A percentile compares a stretch with the other conserved stretches of the same genome.
Conservation (phyloP, 768 basidiomycete species). For the Lactarius hengduanensis region DNA sequence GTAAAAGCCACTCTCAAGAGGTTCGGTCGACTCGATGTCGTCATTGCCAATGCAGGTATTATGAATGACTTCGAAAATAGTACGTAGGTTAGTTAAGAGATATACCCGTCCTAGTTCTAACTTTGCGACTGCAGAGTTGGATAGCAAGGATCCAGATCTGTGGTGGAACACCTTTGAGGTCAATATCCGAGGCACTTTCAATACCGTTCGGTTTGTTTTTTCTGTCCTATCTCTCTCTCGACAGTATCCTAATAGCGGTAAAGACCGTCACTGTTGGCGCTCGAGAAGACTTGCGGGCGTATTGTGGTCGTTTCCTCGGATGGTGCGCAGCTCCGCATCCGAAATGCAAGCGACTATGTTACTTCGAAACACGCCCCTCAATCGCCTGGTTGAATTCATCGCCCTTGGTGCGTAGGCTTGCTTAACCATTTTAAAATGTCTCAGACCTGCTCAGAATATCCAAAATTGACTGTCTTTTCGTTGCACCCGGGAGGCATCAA, state of each 20-base stretch:
- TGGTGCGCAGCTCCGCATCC: conserved; percentile 6
- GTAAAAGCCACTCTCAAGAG: too few relatives aligned
- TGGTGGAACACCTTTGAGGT: conserved; percentile 32
- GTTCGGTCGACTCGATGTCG: too few relatives aligned
- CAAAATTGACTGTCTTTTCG: background rate
- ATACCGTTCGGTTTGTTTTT: conserved; percentile 28
- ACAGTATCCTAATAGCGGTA: background rate
- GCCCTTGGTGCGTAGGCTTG: background rate
- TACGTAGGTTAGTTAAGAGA: background rate
- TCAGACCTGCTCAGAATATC: background rate
- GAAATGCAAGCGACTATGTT: background rate
- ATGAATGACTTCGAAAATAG: too few relatives aligned
- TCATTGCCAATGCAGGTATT: too few relatives aligned
- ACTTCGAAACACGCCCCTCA: conserved; percentile 10
- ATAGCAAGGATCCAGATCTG: conserved; percentile 29
- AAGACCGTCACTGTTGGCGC: background rate
- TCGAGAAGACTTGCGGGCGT: background rate
- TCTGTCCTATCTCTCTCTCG: too few relatives aligned
- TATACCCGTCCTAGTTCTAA: background rate
- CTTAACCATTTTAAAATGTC: background rate
- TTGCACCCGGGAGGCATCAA: background rate
- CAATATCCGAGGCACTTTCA: conserved; percentile 31
- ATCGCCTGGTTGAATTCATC: background rate
- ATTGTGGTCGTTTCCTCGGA: background rate
- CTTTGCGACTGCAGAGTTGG: conserved; percentile 20